Evolutionary conservation across 108 stramenopile species (phyloP).

Genomic region (Pelagomonas calceolata): DNA sequence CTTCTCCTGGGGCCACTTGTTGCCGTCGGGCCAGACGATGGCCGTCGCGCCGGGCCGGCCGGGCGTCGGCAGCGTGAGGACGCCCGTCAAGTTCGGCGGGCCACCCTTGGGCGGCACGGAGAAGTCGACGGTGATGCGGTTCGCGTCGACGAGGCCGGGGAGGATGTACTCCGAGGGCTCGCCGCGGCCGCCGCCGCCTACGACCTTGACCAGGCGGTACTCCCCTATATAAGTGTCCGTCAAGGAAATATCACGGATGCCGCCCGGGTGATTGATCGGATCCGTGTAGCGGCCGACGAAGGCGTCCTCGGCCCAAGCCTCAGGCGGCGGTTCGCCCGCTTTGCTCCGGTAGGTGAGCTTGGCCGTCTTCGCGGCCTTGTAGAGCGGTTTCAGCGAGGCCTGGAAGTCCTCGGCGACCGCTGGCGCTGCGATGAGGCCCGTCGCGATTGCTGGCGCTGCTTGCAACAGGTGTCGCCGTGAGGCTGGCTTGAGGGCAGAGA

Average conservation of each 20-base stretch:
- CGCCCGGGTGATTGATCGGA: background rate
- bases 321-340: background rate
- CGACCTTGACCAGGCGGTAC: background rate
- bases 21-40: constrained; percentile 22
- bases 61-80: constrained; percentile 7
- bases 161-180: background rate
- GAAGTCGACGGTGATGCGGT: constrained; percentile 43
- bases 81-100: constrained; percentile 32
- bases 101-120: constrained; percentile 53
- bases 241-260: background rate
- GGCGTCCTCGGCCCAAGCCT: background rate
- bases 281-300: background rate
- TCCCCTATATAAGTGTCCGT: background rate
- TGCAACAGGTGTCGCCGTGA: too few species aligned
- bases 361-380: background rate
- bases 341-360: background rate
- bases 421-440: too few species aligned
- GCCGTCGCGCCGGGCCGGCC: constrained; percentile 17
- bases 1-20: background rate
- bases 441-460: too few species aligned
- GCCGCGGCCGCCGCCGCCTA: background rate
- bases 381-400: background rate
- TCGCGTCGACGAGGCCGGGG: constrained; percentile 14
- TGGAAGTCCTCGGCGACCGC: background rate
- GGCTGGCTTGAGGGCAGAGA: too few species aligned